phyloP scores from a whole-genome alignment of 139 green algal species.

The Picochlorum sp. region DNA sequence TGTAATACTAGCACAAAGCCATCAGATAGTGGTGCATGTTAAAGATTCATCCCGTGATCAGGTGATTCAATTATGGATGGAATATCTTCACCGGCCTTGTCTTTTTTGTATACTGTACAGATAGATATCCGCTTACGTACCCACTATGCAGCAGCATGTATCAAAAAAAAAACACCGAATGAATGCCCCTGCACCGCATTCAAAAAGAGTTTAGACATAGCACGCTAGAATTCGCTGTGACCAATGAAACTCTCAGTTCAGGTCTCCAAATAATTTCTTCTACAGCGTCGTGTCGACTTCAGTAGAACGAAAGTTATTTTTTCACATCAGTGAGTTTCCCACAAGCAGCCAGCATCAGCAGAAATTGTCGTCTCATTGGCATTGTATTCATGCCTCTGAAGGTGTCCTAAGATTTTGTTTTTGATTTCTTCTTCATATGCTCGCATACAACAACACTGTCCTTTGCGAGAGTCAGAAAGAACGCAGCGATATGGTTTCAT shows the following conservation, averaged over 20 bases:
- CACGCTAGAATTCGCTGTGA: not conserved
- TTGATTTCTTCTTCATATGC: constrained; percentile 9
- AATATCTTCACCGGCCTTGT: constrained; percentile 15
- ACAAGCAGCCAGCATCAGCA: constrained; percentile 10
- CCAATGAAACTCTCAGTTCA: constrained; percentile 31
- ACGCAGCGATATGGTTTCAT: constrained; percentile 34
- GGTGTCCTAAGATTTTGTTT: constrained; percentile 38
- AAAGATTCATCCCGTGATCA: constrained; percentile 31
- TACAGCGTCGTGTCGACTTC: constrained; percentile 25
- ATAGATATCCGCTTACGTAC: not conserved
- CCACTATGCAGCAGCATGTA: not conserved
- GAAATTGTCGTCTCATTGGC: constrained; percentile 14
- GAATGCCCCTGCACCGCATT: not conserved
- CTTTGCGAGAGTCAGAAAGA: constrained; percentile 32
- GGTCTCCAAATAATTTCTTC: constrained; percentile 34
- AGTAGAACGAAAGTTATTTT: constrained; percentile 45
- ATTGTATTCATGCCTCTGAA: constrained; percentile 17
- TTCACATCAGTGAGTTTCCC: constrained; percentile 24
- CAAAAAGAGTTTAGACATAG: not conserved
- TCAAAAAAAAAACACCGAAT: not conserved
- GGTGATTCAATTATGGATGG: constrained; percentile 24
- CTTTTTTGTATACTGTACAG: no score
- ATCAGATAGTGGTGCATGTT: constrained; percentile 76
- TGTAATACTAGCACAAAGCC: constrained; percentile 6
- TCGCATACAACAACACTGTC: not conserved